phyloP scores from a whole-genome alignment of 2,329 filamentous ascomycete species.

The Thyridium curvatum region DNA sequence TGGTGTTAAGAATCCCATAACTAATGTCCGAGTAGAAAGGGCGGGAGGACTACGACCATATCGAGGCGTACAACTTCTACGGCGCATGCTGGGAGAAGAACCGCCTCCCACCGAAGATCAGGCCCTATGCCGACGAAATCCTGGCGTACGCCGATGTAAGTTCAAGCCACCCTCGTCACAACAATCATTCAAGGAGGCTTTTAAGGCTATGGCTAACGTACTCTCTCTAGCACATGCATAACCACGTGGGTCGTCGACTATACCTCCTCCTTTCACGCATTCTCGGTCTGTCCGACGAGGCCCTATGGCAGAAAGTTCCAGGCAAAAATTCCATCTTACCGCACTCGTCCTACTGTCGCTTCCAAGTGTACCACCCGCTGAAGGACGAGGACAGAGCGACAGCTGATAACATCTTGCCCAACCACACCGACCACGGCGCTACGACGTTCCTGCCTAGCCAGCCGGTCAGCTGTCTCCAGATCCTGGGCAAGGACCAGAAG shows the following conservation, averaged over 20 bases:
- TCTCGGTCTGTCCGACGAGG: slow-evolving; percentile 35
- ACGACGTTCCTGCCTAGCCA: slow-evolving; percentile 39
- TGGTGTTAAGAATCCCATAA: too few relatives aligned
- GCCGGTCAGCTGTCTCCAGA: slow-evolving; percentile 39
- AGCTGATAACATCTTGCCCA: slow-evolving; percentile 34
- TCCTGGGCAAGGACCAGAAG: slow-evolving; percentile 33
- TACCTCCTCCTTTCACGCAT: slow-evolving; percentile 33
- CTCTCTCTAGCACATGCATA: slow-evolving; percentile 36
- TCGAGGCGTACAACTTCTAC: slow-evolving; percentile 51
- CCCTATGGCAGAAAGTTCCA: slow-evolving; percentile 33
- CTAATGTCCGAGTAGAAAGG: too few relatives aligned
- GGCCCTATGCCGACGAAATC: slow-evolving; percentile 44
- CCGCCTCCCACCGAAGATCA: slow-evolving; percentile 37
- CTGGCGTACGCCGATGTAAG: slow-evolving; percentile 14
- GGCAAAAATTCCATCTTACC: too few relatives aligned
- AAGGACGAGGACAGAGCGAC: slow-evolving; percentile 22
- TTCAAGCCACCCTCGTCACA: too few relatives aligned
- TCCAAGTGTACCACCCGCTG: slow-evolving; percentile 34
- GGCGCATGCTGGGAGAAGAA: slow-evolving; percentile 35
- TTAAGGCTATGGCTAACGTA: too few relatives aligned
- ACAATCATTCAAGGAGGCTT: too few relatives aligned
- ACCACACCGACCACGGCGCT: slow-evolving; percentile 41
- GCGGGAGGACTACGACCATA: slow-evolving; percentile 28
- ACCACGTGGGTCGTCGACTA: slow-evolving; percentile 38
- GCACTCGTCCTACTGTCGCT: slow-evolving; percentile 38